A percentile compares a stretch with the other conserved stretches of the same genome.
Evolutionary conservation across 148 eudicot species (phyloP).

Genomic region (Dysphania ambrosioides): DNA sequence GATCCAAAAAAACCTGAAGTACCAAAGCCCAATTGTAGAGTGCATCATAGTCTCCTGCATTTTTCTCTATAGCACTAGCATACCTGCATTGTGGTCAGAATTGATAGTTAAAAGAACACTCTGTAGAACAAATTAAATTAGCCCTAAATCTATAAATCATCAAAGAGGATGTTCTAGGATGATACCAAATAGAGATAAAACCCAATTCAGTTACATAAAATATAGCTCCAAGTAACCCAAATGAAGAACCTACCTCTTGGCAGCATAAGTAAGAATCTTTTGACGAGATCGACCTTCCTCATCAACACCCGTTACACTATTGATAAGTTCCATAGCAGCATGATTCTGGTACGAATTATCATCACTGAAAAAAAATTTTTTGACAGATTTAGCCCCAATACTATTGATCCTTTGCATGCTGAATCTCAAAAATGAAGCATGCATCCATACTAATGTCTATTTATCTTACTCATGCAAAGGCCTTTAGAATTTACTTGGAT

Average conservation of each 20-base stretch:
- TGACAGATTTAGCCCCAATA: neutral
- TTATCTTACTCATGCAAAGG: neutral
- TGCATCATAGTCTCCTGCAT: slow-evolving; percentile 88
- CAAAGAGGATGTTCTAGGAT: too few relatives aligned
- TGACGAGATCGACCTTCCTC: slow-evolving; percentile 92
- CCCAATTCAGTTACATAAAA: neutral
- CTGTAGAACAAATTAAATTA: neutral
- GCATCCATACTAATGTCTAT: too few relatives aligned
- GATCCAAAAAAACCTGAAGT: slow-evolving; percentile 60
- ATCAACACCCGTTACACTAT: slow-evolving; percentile 75
- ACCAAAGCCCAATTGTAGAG: slow-evolving; percentile 97
- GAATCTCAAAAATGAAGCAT: too few relatives aligned
- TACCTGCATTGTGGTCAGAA: slow-evolving; percentile 46
- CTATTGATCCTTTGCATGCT: neutral
- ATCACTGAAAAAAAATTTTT: slow-evolving; percentile 41
- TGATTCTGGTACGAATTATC: slow-evolving; percentile 49
- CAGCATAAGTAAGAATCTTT: slow-evolving; percentile 86
- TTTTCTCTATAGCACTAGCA: slow-evolving; percentile 76
- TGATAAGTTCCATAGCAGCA: slow-evolving; percentile 82
- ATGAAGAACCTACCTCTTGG: slow-evolving; percentile 54
- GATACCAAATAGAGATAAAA: neutral
- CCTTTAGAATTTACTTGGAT: neutral
- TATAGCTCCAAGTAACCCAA: neutral
- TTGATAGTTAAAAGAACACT: neutral
- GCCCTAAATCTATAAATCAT: neutral